phyloP scores from a whole-genome alignment of 1,284 basidiomycete species.

The Heterobasidion occidentale region DNA sequence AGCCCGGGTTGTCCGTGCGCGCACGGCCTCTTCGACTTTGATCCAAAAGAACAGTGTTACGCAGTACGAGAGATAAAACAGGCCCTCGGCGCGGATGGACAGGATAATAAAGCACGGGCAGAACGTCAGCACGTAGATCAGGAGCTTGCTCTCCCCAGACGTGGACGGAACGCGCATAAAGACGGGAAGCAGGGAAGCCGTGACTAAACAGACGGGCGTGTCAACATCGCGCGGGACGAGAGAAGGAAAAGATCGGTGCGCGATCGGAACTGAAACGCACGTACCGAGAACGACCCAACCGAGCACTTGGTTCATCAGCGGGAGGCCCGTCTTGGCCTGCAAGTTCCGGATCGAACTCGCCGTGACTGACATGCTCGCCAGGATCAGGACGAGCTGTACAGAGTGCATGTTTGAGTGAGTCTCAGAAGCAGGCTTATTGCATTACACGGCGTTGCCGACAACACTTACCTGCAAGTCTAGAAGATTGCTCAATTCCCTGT shows the following conservation, averaged over 20 bases:
- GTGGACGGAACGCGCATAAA: slow-evolving; percentile 19
- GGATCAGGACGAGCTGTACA: slow-evolving; percentile 31
- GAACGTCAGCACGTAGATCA: slow-evolving; percentile 65
- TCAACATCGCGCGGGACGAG: not conserved
- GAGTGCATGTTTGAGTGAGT: not conserved
- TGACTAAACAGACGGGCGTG: slow-evolving; percentile 21
- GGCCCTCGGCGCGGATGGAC: slow-evolving; percentile 76
- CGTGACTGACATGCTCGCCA: slow-evolving; percentile 43
- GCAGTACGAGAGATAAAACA: slow-evolving; percentile 73
- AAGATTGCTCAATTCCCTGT: slow-evolving; percentile 5
- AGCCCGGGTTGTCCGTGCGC: slow-evolving; percentile 9
- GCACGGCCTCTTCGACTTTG: slow-evolving; percentile 49
- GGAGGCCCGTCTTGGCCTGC: slow-evolving; percentile 62
- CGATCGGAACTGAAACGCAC: slow-evolving; percentile 10
- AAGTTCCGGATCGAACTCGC: slow-evolving; percentile 51
- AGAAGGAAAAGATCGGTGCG: too few species aligned
- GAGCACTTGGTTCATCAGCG: slow-evolving; percentile 47
- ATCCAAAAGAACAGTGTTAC: slow-evolving; percentile 64
- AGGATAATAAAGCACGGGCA: slow-evolving; percentile 75
- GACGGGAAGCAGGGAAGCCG: slow-evolving; percentile 46
- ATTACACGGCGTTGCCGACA: not conserved
- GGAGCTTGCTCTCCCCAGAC: slow-evolving; percentile 28
- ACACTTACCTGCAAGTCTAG: slow-evolving; percentile 32
- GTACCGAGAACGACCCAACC: slow-evolving; percentile 68
- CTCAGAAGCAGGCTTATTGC: not conserved